Base-by-base conservation (phyloP, 331 rosid genomes). In the Arachis monticola region DNA sequence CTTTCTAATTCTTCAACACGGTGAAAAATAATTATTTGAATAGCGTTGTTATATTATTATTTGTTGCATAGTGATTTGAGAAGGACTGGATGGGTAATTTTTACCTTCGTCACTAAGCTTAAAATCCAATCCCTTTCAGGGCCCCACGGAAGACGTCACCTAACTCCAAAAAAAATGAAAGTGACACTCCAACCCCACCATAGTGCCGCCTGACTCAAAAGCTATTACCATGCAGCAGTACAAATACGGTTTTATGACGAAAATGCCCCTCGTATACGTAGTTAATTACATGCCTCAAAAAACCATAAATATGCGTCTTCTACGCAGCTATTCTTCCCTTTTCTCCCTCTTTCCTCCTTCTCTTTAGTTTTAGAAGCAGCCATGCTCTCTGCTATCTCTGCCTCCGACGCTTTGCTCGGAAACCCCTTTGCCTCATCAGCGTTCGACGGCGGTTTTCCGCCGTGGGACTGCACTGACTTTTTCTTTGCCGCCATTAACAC, bases 171-270 rank as follows among this genome's bases (percentile, higher is more conserved):
- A 67, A 73, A 86, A 81, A 71, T 45, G 77, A 47, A 53, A 41
- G 59, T 31, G 57, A 69, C 69, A 76, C 71, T 10, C 40, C 60
- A 12, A 50, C 86, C 85, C 83, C 79, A 77, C 75, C 70, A 41
- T 77, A 77, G 93, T 90, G 96, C 85, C 74, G 17, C 72, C 82
- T 86, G 98, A 93, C 95, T 93, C 98, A 90, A 88, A 90, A 92
- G 96, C 83, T 8, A 86, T 35, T 66, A 70, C 31, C 61, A 53
- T 51, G 75, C 77, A 56, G 61, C 10, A 13, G 74, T 71, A 72
- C 70, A n/a, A 22, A 53, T 30, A 67, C 11, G 0, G 0, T 0
- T 1, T 1, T 55, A 1, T 1, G 78, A 84, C 97, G 41, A 61
- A 75, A 81, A 22, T 81, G 5, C 87, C 97, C 93, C 64, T 8